Conservation (phyloP, 768 basidiomycete genomes). For the Calocybe indica region DNA sequence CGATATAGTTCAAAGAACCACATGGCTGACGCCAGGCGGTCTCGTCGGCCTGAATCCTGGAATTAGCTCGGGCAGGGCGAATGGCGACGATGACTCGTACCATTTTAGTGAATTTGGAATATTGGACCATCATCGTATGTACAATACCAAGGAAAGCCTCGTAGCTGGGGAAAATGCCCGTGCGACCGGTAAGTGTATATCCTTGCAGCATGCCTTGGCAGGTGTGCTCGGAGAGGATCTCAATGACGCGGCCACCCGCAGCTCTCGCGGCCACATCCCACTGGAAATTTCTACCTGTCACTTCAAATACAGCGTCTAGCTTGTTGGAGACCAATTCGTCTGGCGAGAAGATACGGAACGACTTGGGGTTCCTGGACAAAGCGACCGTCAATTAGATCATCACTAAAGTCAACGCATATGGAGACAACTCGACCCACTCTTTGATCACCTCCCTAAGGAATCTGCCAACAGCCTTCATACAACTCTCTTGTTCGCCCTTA, state of each 20-base stretch:
- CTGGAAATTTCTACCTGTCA: slow-evolving; percentile 72
- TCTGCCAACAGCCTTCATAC: slow-evolving; percentile 67
- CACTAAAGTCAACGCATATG: background rate
- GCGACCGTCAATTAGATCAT: background rate
- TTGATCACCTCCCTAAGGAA: slow-evolving; percentile 53
- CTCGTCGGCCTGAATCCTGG: slow-evolving; percentile 36
- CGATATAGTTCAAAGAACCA: slow-evolving; percentile 79
- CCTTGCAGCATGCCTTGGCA: slow-evolving; percentile 91
- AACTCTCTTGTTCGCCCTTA: slow-evolving; percentile 58
- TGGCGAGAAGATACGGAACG: slow-evolving; percentile 87
- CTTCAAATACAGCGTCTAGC: slow-evolving; percentile 72
- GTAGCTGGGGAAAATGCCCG: slow-evolving; percentile 84
- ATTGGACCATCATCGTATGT: slow-evolving; percentile 87
- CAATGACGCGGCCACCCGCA: slow-evolving; percentile 77
- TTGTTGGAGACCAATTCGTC: slow-evolving; percentile 88
- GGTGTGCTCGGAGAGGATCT: slow-evolving; percentile 86
- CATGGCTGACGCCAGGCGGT: slow-evolving; percentile 67
- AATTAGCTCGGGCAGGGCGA: background rate
- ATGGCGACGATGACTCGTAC: slow-evolving; percentile 23
- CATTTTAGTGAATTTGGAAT: slow-evolving; percentile 86
- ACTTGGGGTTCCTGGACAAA: slow-evolving; percentile 53
- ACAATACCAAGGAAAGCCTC: slow-evolving; percentile 90
- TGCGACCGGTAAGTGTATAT: slow-evolving; percentile 84
- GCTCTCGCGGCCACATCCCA: slow-evolving; percentile 70
- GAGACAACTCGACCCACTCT: slow-evolving; percentile 28